Evolutionary conservation across 768 basidiomycete species (phyloP).

Genomic region (Lactarius hengduanensis): DNA sequence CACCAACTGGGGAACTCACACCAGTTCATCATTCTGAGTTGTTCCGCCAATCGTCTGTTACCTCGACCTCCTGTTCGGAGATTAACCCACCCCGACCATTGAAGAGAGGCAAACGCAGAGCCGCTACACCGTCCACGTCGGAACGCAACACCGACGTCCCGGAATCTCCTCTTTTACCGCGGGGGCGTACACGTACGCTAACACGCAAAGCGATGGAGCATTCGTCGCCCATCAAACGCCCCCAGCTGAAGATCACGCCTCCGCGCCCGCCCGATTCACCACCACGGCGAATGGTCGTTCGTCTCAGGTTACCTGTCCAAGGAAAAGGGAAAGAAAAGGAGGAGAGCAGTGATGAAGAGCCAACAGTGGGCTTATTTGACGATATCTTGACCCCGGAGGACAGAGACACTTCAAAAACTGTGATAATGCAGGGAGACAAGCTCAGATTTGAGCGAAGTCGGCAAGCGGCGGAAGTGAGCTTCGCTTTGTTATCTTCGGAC

Average conservation of each 20-base stretch:
- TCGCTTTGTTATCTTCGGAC: slow-evolving; percentile 8
- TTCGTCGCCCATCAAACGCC: slow-evolving; percentile 22
- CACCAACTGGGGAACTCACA: neutral
- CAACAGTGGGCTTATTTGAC: slow-evolving; percentile 70
- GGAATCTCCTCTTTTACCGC: slow-evolving; percentile 26
- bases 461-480: slow-evolving; percentile 67
- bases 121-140: slow-evolving; percentile 32
- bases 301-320: slow-evolving; percentile 56
- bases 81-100: slow-evolving; percentile 26
- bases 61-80: slow-evolving; percentile 42
- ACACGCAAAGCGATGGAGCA: slow-evolving; percentile 14
- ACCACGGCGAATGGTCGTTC: slow-evolving; percentile 44
- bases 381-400: slow-evolving; percentile 70
- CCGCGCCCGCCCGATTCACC: slow-evolving; percentile 32
- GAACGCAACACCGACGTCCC: slow-evolving; percentile 36
- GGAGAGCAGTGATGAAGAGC: slow-evolving; percentile 48
- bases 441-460: slow-evolving; percentile 71
- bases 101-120: slow-evolving; percentile 35
- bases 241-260: slow-evolving; percentile 33
- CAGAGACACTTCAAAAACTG: slow-evolving; percentile 70
- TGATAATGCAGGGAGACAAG: slow-evolving; percentile 60
- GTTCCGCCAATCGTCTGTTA: slow-evolving; percentile 41
- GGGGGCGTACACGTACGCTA: slow-evolving; percentile 22
- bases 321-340: slow-evolving; percentile 70
- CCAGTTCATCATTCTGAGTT: slow-evolving; percentile 1